These are phyloP conservation scores for Penicillium paxilli DNA, from an alignment of 495 filamentous ascomycete species.

Conservation along the genomic window DNA sequence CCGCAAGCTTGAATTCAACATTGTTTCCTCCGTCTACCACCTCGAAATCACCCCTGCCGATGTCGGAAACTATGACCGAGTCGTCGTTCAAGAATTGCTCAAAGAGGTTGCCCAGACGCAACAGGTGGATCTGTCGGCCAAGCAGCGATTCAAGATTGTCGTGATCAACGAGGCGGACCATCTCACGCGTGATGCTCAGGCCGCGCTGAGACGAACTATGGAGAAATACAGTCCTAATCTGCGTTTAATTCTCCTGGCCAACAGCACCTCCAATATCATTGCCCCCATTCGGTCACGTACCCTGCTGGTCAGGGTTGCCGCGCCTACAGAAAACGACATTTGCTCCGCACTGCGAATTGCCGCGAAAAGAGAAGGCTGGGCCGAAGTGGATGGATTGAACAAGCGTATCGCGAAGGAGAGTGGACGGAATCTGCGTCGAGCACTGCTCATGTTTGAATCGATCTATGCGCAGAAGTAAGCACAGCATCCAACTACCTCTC, in stretches of 20 bases:
- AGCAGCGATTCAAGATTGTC: conserved; percentile 95
- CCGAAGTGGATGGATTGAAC: conserved; percentile 67
- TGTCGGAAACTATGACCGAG: conserved; percentile 94
- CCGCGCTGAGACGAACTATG: conserved; percentile 93
- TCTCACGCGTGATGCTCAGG: conserved; percentile 90
- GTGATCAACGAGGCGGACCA: conserved; percentile 99
- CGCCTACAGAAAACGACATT: conserved; percentile 84
- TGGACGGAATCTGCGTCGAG: conserved; percentile 84
- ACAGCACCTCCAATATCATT: conserved; percentile 96
- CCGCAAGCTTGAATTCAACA: conserved; percentile 98
- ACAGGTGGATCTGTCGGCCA: conserved; percentile 87
- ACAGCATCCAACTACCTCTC: not conserved
- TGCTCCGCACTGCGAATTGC: conserved; percentile 71
- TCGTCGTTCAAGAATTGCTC: conserved; percentile 91
- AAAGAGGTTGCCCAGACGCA: conserved; percentile 99
- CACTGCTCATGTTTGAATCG: conserved; percentile 93
- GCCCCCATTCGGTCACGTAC: conserved; percentile 90
- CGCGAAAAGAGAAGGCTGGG: conserved; percentile 76
- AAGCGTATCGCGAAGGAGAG: conserved; percentile 86
- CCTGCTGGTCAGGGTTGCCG: conserved; percentile 86
- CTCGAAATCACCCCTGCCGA: conserved; percentile 97
- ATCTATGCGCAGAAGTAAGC: conserved; percentile 94
- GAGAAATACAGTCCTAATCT: conserved; percentile 98
- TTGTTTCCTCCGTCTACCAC: conserved; percentile 93
- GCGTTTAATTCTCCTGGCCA: conserved; percentile 86